A percentile compares a stretch with the other conserved stretches of the same genome.
These are phyloP conservation scores for Saccharomycopsis hybrid DNA, from an alignment of 1,139 yeast genomes.

Conservation along the genomic window DNA sequence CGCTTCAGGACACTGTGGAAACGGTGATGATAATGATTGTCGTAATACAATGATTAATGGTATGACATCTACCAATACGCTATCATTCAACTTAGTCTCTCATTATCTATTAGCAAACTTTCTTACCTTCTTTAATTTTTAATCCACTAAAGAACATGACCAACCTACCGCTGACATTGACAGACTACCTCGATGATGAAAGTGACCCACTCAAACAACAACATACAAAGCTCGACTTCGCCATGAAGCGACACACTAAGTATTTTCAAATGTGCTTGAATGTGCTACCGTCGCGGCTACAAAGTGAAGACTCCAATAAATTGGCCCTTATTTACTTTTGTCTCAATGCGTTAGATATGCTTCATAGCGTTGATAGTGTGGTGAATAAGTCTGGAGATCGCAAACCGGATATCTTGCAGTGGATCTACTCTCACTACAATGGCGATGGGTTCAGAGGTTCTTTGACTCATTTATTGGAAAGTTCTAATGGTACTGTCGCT, in stretches of 20 bases:
- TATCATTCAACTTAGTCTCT: no score
- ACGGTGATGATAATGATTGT: no score
- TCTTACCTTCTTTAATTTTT: no score
- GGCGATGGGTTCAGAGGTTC: slow-evolving; percentile 54
- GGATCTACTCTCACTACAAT: slow-evolving; percentile 44
- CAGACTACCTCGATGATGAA: slow-evolving; percentile 3
- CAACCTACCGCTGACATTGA: slow-evolving; percentile 1
- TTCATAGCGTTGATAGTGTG: slow-evolving; percentile 35
- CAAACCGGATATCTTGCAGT: slow-evolving; percentile 33
- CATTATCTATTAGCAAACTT: no score
- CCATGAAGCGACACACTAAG: slow-evolving; percentile 37
- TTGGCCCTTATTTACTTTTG: slow-evolving; percentile 63
- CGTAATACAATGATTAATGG: no score
- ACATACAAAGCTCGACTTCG: slow-evolving; percentile 5
- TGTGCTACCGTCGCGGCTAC: slow-evolving; percentile 44
- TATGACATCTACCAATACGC: no score
- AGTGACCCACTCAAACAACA: background rate
- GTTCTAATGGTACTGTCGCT: background rate
- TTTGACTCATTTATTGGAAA: slow-evolving; percentile 33
- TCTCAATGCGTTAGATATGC: slow-evolving; percentile 51
- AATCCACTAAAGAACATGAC: background rate
- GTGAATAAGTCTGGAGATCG: slow-evolving; percentile 23
- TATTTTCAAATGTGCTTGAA: slow-evolving; percentile 47
- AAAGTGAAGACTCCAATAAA: slow-evolving; percentile 59
- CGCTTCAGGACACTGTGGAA: no score